Base-by-base conservation (phyloP, 257 asterid species). In the Nyctanthes arbortristis region DNA sequence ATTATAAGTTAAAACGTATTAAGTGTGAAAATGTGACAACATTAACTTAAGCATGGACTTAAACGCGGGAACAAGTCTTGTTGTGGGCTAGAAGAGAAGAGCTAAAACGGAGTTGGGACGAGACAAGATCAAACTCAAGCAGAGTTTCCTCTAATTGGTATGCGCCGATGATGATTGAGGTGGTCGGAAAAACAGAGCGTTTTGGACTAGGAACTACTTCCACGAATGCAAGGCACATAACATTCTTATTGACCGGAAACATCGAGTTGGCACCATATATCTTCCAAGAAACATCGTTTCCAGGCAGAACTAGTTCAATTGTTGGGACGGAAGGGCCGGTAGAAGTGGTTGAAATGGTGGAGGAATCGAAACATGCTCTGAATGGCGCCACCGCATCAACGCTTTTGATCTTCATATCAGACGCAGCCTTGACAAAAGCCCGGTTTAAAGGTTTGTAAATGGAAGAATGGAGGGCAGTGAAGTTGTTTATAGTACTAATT, bases 111-210 rank as follows among this genome's bases (percentile, higher is more conserved):
- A n/a, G n/a, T n/a, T n/a, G n/a, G n/a, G n/a, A n/a, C n/a, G n/a
- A n/a, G n/a, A n/a, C n/a, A n/a, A n/a, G n/a, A n/a, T n/a, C n/a
- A n/a, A n/a, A n/a, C n/a, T n/a, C n/a, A n/a, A n/a, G n/a, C n/a
- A n/a, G n/a, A 4, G 92, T 83, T 47, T 87, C 84, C 78, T 78
- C 83, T 71, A 84, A 11, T 45, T 87, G 93, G 70, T 72, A 78
- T 1, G 43, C 82, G 14, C 90, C 93, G 40, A 87, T 80, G 33
- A 80, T 78, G 0, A 87, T 24, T 4, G 76, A 54, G 9, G 70
- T 43, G n/a, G n/a, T n/a, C n/a, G n/a, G n/a, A n/a, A n/a, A n/a
- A n/a, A 77, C 74, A 30, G 96, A 66, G 11, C 89, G 81, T 54
- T 52, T 76, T 22, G 89, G 87, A 5, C 34, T 27, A 32, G 68